Base-by-base conservation (phyloP, 768 basidiomycete genomes). In the Boletus patriciae region DNA sequence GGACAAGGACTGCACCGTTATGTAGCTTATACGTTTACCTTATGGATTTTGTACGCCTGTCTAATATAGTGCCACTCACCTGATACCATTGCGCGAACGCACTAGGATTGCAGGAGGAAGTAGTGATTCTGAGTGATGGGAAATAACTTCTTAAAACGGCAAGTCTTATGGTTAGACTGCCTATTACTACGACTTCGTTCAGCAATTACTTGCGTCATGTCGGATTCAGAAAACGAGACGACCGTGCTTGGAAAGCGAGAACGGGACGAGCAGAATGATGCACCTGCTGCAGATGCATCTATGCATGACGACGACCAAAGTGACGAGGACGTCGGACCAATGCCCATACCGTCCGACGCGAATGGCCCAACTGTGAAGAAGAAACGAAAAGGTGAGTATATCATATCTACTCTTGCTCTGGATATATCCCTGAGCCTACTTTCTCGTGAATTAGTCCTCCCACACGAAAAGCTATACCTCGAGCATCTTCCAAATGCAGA, bases 401-500 rank as follows among this genome's bases (percentile, higher is more conserved):
- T 55, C 61, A 54, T 60, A 50, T 44, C 61, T 25, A 19, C 59
- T 45, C 55, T 43, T 23, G 25, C n/a, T 16, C 46, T 31, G 13
- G 25, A 36, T 16, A 29, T 38, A 37, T 33, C 0, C 48, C 54
- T 29, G 23, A 52, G 40, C 58, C 42, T 59, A 58, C 59, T 64
- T 55, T 65, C 19, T 63, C 58, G 66, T 50, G 56, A 29, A 42
- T 2, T 70, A 98, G 94, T 96, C 42, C 82, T 98, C 8, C 94
- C 90, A 0, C 94, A 98, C 71, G 97, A 98, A 78, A 82, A 85
- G 62, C 78, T 98, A 18, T 98, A 91, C 76, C 80, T 99, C 44
- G 92, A 94, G 38, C 92, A 96, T 74, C 77, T 99, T 19, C 97
- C 97, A 2, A 84, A 84, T 63, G 83, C 93, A 51, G 92, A 98